Evolutionary conservation across 202 grass and related monocot species (phyloP), one percentile per base, ranked within the genome.

Genomic region (Bolboschoenoplectus hybrid): DNA sequence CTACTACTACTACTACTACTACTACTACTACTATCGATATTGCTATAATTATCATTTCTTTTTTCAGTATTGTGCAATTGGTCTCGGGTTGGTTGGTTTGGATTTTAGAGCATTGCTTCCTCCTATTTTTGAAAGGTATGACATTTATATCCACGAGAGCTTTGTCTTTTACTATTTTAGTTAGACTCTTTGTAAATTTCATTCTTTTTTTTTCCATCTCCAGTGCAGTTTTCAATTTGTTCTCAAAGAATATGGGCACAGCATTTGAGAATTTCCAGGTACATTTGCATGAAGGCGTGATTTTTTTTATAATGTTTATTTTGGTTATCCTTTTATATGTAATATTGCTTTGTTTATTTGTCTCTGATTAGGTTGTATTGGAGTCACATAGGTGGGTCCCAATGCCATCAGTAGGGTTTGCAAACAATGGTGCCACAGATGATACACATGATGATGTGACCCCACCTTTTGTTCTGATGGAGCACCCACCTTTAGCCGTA

Each of bases 231-330:
- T 84, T 97, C 64, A 99, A 92, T 68, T 85, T 99, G 85, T 97
- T 97, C 70, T 99, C 93, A 61, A 99, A 97, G 89, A 99, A 97
- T 88, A 97, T 97, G 90, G 82, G 85, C 83, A 89, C 85, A 1
- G 92, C 93, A 0, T 88, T 99, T 66, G 94, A 97, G 71, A 99
- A 99, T 91, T 99, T 99, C 67, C 97, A 94, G 97, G 97, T 99
- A 89, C 74, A 80, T 85, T 81, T 88, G 9, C 63, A 50, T 52
- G 17, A 43, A 83, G 49, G 55, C 45, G 6, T 40, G 13, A 45
- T n/a, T 47, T 41, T 66, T 67, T 66, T 83, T 83, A 19, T 83
- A 83, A 35, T 46, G 61, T 82, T 82, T 12, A 16, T 35, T 65
- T 46, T 66, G 47, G 13, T 81, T n/a, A 53, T 67, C 26, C 7